Evolutionary conservation across 1,284 basidiomycete genomes (phyloP).

Genomic region (Cryptococcus neoformans): DNA sequence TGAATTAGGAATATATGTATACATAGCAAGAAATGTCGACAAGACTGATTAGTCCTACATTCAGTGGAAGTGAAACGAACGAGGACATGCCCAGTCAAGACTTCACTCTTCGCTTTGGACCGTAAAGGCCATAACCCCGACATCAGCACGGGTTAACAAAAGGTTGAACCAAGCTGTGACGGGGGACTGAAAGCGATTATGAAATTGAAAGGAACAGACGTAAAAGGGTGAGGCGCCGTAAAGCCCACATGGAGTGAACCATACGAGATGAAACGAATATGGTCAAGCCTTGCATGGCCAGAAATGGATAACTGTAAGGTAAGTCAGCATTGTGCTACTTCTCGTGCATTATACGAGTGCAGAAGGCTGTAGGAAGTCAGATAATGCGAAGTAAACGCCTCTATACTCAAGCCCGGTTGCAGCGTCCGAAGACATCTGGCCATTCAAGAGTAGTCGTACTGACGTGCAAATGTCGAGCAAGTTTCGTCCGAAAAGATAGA

Average conservation of each 20-base stretch:
- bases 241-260: background rate
- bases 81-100: slow-evolving; percentile 42
- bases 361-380: slow-evolving; percentile 12
- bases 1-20: background rate
- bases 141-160: slow-evolving; percentile 30
- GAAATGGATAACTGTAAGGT: slow-evolving; percentile 1
- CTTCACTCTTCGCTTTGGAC: slow-evolving; percentile 29
- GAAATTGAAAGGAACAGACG: no score
- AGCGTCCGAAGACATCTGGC: background rate
- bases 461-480: slow-evolving; percentile 41
- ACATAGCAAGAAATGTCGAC: slow-evolving; percentile 21
- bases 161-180: slow-evolving; percentile 28
- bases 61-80: slow-evolving; percentile 32
- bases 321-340: background rate
- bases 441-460: slow-evolving; percentile 27
- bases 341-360: background rate
- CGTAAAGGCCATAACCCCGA: slow-evolving; percentile 21
- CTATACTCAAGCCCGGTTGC: slow-evolving; percentile 6
- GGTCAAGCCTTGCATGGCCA: background rate
- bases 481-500: slow-evolving; percentile 24
- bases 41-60: slow-evolving; percentile 41
- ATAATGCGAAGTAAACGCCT: slow-evolving; percentile 39
- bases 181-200: slow-evolving; percentile 38
- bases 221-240: background rate
- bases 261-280: background rate